phyloP scores from a whole-genome alignment of 768 basidiomycete species.

The Mycena latifolia region DNA sequence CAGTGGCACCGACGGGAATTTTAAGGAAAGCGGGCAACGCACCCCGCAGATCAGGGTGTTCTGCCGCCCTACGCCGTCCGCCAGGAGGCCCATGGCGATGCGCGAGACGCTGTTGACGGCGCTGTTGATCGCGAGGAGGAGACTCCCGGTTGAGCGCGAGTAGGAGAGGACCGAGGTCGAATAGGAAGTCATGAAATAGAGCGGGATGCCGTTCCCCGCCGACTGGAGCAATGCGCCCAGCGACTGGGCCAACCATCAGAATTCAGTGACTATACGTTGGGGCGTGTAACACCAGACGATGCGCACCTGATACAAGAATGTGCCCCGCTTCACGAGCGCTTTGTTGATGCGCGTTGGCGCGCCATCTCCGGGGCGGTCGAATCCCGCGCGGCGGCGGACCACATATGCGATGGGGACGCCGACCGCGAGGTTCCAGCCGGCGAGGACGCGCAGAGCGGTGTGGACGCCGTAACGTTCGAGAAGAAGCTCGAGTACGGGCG shows the following conservation, averaged over 20 bases:
- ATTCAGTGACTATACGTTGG: not conserved
- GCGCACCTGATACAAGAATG: constrained; percentile 55
- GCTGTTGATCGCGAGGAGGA: constrained; percentile 56
- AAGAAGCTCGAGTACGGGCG: constrained; percentile 51
- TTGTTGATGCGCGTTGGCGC: constrained; percentile 48
- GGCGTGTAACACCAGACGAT: not conserved
- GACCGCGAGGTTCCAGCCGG: constrained; percentile 53
- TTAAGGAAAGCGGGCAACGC: constrained; percentile 25
- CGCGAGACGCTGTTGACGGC: constrained; percentile 49
- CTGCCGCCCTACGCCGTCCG: constrained; percentile 57
- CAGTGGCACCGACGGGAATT: no score
- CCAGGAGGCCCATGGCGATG: constrained; percentile 54
- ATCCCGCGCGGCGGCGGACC: constrained; percentile 41
- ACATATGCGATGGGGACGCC: constrained; percentile 53
- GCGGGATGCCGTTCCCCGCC: constrained; percentile 58
- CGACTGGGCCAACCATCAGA: constrained; percentile 40
- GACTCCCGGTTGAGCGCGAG: constrained; percentile 50
- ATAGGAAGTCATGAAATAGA: constrained; percentile 59
- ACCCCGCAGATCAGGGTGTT: constrained; percentile 57
- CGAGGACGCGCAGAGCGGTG: constrained; percentile 54
- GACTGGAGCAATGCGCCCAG: constrained; percentile 57
- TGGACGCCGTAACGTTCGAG: constrained; percentile 49
- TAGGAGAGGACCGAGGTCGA: constrained; percentile 53
- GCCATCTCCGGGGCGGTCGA: constrained; percentile 28
- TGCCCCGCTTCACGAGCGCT: constrained; percentile 52